Percentiles rank a stretch among this genome's conserved stretches.
phyloP scores from a whole-genome alignment of 23 red algal species.

The Agarophyton chilense region DNA sequence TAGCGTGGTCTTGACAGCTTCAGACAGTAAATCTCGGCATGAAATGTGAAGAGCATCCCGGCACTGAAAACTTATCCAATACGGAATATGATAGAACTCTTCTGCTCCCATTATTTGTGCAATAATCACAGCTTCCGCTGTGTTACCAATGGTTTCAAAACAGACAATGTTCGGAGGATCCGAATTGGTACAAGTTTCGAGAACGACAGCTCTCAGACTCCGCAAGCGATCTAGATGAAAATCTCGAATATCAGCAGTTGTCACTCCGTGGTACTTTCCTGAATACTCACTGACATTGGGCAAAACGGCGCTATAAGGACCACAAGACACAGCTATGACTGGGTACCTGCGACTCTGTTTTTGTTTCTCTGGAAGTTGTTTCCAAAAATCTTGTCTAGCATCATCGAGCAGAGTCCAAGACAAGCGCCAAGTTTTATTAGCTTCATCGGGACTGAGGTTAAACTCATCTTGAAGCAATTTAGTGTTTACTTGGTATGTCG shows the following conservation, averaged over 20 bases:
- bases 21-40: background rate
- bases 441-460: background rate
- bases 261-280: background rate
- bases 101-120: slow-evolving; percentile 22
- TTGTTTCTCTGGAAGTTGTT: background rate
- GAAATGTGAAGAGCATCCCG: slow-evolving; percentile 11
- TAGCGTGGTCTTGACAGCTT: background rate
- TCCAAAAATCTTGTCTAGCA: background rate
- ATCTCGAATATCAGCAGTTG: background rate
- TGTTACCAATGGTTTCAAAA: slow-evolving; percentile 52
- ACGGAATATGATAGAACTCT: slow-evolving; percentile 7
- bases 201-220: background rate
- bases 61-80: slow-evolving; percentile 57
- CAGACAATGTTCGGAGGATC: background rate
- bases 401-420: background rate
- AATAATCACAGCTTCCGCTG: slow-evolving; percentile 3
- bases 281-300: slow-evolving; percentile 35
- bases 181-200: background rate
- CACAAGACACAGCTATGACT: slow-evolving; percentile 27
- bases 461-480: slow-evolving; percentile 14
- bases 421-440: background rate
- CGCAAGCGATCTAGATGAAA: slow-evolving; percentile 16
- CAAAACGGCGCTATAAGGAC: slow-evolving; percentile 38
- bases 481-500: slow-evolving; percentile 45
- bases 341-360: slow-evolving; percentile 10